Percentiles rank a stretch among this genome's conserved stretches.
Evolutionary conservation across 2,329 filamentous ascomycete species (phyloP).

Genomic region (Penicillium sp.): DNA sequence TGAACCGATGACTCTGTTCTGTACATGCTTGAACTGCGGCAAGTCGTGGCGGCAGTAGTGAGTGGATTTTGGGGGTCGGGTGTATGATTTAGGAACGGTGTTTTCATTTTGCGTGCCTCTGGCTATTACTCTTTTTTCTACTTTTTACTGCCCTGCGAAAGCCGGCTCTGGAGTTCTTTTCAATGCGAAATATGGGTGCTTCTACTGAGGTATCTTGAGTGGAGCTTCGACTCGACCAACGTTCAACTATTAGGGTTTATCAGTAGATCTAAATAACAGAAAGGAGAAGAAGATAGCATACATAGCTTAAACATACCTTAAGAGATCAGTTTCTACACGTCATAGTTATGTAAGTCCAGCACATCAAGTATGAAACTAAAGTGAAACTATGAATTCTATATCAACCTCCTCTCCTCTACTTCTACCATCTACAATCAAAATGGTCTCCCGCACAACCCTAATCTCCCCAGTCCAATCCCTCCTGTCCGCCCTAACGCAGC

Average conservation of each 20-base stretch:
- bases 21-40: slow-evolving; percentile 46
- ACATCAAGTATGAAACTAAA: no score
- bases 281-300: neutral
- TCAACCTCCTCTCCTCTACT: neutral
- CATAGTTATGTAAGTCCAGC: slow-evolving; percentile 19
- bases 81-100: slow-evolving; percentile 18
- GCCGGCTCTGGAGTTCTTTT: slow-evolving; percentile 10
- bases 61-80: neutral
- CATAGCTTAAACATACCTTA: neutral
- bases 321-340: slow-evolving; percentile 11
- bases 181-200: neutral
- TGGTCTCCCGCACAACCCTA: slow-evolving; percentile 8
- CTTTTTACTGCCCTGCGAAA: neutral
- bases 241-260: neutral
- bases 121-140: slow-evolving; percentile 10
- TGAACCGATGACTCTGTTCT: slow-evolving; percentile 63
- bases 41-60: slow-evolving; percentile 45
- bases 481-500: slow-evolving; percentile 28
- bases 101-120: slow-evolving; percentile 5
- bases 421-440: neutral
- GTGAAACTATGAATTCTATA: no score
- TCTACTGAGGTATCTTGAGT: no score
- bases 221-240: neutral
- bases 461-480: slow-evolving; percentile 24
- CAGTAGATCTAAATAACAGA: neutral